Evolutionary conservation across 768 basidiomycete genomes (phyloP).

Genomic region (Mycena sanguinolenta): DNA sequence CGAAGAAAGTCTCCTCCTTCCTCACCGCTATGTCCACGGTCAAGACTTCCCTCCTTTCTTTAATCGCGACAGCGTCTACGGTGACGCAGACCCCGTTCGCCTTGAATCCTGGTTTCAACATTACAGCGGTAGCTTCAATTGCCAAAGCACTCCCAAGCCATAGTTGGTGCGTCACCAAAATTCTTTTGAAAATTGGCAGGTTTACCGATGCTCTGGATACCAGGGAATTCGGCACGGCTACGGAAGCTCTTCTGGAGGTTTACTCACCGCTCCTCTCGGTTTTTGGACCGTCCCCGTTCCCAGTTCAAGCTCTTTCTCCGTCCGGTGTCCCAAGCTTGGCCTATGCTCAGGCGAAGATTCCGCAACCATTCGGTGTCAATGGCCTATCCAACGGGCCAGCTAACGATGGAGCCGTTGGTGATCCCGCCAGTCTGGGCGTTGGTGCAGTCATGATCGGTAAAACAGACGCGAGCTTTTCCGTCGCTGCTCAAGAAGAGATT

Average conservation of each 20-base stretch:
- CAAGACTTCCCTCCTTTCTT: constrained; percentile 18
- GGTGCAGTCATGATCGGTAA: constrained; percentile 55
- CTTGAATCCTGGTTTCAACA: constrained; percentile 44
- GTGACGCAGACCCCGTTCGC: constrained; percentile 20
- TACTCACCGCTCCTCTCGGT: constrained; percentile 46
- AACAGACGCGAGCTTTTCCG: background rate
- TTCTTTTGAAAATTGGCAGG: background rate
- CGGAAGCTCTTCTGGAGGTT: constrained; percentile 46
- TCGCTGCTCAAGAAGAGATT: constrained; percentile 47
- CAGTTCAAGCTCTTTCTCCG: constrained; percentile 33
- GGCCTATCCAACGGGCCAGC: constrained; percentile 47
- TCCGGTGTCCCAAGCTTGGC: constrained; percentile 33
- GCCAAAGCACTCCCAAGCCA: constrained; percentile 44
- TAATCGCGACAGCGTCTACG: constrained; percentile 35
- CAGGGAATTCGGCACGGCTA: constrained; percentile 47
- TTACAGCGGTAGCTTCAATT: constrained; percentile 38
- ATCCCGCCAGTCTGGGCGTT: constrained; percentile 67
- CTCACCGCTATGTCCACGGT: constrained; percentile 1
- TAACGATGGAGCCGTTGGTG: constrained; percentile 61
- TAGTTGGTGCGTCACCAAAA: constrained; percentile 34
- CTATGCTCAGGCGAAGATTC: constrained; percentile 39
- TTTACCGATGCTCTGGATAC: background rate
- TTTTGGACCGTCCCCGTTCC: constrained; percentile 46
- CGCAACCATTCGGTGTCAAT: constrained; percentile 37
- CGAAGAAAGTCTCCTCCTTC: background rate